Base-by-base conservation (phyloP, 352 stramenopile species). In the Phytophthora melonis region DNA sequence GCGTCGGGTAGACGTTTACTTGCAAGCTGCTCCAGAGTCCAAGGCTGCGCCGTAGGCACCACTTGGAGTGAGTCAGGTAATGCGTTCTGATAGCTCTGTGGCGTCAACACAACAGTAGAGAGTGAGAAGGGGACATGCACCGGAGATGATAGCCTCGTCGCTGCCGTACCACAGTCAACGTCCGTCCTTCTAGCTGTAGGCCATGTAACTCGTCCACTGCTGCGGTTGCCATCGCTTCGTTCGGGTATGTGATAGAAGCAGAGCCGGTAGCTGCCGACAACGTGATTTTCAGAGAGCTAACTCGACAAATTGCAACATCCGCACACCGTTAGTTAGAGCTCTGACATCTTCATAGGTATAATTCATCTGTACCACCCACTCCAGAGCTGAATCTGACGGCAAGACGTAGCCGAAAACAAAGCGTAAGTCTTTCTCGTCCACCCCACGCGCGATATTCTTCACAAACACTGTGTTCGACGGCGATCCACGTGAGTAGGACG, bases 321-420 rank as follows among this genome's bases (percentile, higher is more conserved):
- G 36, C 34, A 16, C 30, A 50, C 23, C 47, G 23, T 25, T 18
- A 47, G 23, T 25, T 18, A 47, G 45, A 49, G 25, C 56, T 59
- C 7, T 13, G 5, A 49, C 21, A 27, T 13, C 50, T 21, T 7
- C 6, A 0, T 4, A n/a, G 23, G 21, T 18, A 23, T 34, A 55
- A 49, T 13, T 67, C 23, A 53, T 52, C 18, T 5, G 30, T 14
- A 52, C 3, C 21, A 69, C 73, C 47, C 71, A 91, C 87, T 69
- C 66, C 9, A 91, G 55, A n/a, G 74, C 30, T 13, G 74, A 25
- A 23, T 80, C 61, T 3, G 67, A 39, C 2, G 86, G 84, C 25
- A 94, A 55, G 0, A 88, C 80, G 57, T 85, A 81, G 39, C 83
- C 78, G 66, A 93, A 89, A 25, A 94, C 67, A 41, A 77, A 90